Evolutionary conservation across 108 stramenopile species (phyloP).

Genomic region (Halocafeteria seosinensis): DNA sequence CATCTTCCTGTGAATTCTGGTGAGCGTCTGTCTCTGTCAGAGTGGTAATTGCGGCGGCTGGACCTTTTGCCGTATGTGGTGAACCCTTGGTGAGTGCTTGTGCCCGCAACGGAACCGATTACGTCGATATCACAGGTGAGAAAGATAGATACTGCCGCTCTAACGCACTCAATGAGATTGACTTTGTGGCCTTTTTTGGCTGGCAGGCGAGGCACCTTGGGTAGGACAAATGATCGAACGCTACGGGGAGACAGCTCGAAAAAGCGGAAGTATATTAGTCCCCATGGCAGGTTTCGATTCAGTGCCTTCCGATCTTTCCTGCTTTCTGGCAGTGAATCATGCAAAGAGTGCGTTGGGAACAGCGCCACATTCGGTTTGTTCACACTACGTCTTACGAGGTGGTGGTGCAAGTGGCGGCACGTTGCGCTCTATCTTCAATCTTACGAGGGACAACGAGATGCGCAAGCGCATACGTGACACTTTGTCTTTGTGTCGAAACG

Average conservation of each 20-base stretch:
- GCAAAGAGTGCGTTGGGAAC: not conserved
- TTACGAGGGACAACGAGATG: not conserved
- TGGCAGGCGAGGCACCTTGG: constrained; percentile 71
- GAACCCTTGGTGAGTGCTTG: constrained; percentile 53
- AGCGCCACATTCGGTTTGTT: not conserved
- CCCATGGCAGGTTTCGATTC: constrained; percentile 63
- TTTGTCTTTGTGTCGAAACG: no score
- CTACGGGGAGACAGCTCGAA: constrained; percentile 34
- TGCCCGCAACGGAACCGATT: constrained; percentile 54
- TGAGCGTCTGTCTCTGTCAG: no score
- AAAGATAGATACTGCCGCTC: no score
- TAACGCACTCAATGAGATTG: no score
- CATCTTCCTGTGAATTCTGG: no score
- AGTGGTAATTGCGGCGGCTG: constrained; percentile 59
- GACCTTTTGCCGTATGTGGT: constrained; percentile 64
- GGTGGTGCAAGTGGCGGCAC: not conserved
- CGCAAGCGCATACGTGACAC: no score
- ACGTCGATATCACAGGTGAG: constrained; percentile 76
- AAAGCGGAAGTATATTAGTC: constrained; percentile 50
- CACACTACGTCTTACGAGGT: not conserved
- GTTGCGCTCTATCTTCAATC: not conserved
- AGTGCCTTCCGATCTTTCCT: constrained; percentile 59
- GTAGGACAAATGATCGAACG: constrained; percentile 45
- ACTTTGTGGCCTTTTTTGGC: no score
- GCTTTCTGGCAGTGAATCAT: not conserved